These are phyloP conservation scores for Alternaria panax DNA, from an alignment of 2,329 filamentous ascomycete species.

Conservation along the genomic window DNA sequence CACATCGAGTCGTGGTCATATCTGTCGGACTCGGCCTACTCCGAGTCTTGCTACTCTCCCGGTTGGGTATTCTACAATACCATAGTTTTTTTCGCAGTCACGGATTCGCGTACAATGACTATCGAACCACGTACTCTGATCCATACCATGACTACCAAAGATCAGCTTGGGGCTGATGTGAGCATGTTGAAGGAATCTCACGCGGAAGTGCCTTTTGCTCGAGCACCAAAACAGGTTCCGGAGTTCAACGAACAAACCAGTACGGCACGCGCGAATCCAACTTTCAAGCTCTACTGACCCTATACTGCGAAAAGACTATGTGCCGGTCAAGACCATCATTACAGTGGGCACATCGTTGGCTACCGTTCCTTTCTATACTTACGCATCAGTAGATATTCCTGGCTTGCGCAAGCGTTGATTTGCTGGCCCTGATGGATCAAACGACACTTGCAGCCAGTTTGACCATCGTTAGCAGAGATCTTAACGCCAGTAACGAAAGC, in stretches of 20 bases:
- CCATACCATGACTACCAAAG: background rate
- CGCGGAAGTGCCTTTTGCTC: background rate
- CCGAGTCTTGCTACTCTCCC: background rate
- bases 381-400: conserved; percentile 26
- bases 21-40: background rate
- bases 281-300: background rate
- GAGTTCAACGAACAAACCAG: conserved; percentile 32
- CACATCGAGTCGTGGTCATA: background rate
- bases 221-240: background rate
- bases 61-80: background rate
- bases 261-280: background rate
- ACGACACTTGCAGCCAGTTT: conserved; percentile 33
- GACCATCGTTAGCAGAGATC: conserved; percentile 35
- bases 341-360: conserved; percentile 11
- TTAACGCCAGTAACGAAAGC: conserved; percentile 57
- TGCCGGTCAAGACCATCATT: conserved; percentile 29
- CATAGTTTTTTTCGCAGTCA: background rate
- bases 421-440: conserved; percentile 31
- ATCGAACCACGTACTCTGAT: background rate
- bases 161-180: background rate
- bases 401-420: conserved; percentile 33
- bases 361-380: background rate
- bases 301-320: conserved; percentile 17
- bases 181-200: background rate
- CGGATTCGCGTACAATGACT: background rate